Percentiles rank a stretch among this genome's conserved stretches.
Conservation (phyloP, 345 rosid species). For the Hibiscus trionum region DNA sequence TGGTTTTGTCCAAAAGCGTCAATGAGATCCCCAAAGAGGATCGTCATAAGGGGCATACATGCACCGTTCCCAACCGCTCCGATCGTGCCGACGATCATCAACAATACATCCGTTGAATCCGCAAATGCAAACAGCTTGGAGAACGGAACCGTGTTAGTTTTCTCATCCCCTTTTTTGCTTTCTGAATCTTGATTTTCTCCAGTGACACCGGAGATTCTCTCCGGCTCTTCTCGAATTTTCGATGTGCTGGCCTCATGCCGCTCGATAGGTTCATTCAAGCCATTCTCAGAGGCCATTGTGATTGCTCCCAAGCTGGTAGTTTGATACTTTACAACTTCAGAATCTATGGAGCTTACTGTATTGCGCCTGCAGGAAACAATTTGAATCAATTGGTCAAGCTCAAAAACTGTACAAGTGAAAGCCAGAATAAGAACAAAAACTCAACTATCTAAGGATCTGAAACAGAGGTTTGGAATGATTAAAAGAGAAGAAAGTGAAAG, state of each 20-base stretch:
- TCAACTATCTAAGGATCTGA: neutral
- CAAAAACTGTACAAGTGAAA: neutral
- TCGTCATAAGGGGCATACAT: conserved; percentile 57
- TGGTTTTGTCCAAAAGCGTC: conserved; percentile 41
- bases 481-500: too few species aligned
- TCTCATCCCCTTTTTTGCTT: conserved; percentile 34
- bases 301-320: neutral
- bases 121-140: conserved; percentile 64
- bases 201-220: conserved; percentile 6
- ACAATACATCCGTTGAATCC: conserved; percentile 36
- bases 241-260: conserved; percentile 39
- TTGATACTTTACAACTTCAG: neutral
- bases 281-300: conserved; percentile 28
- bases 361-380: conserved; percentile 1
- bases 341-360: neutral
- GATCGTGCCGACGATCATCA: conserved; percentile 56
- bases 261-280: conserved; percentile 10
- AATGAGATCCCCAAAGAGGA: conserved; percentile 42
- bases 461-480: neutral
- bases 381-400: neutral
- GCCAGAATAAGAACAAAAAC: neutral
- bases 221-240: conserved; percentile 25
- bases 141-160: conserved; percentile 22
- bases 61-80: conserved; percentile 52
- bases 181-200: conserved; percentile 17